Base-by-base conservation (phyloP, 2,329 filamentous ascomycete genomes). In the Ilyonectria robusta region DNA sequence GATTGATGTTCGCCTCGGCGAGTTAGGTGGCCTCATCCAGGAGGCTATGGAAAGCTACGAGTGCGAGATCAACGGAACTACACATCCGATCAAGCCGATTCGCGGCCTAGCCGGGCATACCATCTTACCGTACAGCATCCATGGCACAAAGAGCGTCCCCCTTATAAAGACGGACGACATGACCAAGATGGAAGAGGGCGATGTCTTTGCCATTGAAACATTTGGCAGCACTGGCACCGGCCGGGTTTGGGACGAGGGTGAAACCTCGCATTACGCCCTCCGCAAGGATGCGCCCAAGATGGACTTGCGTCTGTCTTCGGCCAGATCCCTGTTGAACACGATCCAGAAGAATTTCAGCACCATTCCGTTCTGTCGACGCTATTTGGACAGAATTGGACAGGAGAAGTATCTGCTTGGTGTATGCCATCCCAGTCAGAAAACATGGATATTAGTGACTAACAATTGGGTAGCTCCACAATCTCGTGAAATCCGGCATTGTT, bases 111-210 rank as follows among this genome's bases (percentile, higher is more conserved):
- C 92, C 77, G 94, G 93, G 7, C 94, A 97, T 81, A 93, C 93
- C 72, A 97, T 97, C 75, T 86, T 92, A 46, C 94, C 90, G 66
- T 95, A 94, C 82, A 90, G 89, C 75, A 97, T 97, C 75, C 94
- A 97, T 80, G 94, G 94, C 60, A 91, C 89, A 73, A 97, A 97
- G 85, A 94, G 92, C 73, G 93, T 97, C 53, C 95, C 94, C 0
- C 97, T 97, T 75, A 92, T 97, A 72, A 97, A 95, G 44, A 46
- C 19, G 11, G 19, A 21, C 8, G 44, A 46, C 9, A 90, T 65
- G 86, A 96, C 93, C 44, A 97, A 97, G 86, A 97, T 97, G 94
- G 94, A 97, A 81, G 94, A 97, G 81, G 94, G 94, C 40, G 94
- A 97, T 75, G 89, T 94, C 19, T 97, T 95, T 80, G 94, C 94